Conservation (phyloP, 148 eudicot species). For the Agrostemma githago region DNA sequence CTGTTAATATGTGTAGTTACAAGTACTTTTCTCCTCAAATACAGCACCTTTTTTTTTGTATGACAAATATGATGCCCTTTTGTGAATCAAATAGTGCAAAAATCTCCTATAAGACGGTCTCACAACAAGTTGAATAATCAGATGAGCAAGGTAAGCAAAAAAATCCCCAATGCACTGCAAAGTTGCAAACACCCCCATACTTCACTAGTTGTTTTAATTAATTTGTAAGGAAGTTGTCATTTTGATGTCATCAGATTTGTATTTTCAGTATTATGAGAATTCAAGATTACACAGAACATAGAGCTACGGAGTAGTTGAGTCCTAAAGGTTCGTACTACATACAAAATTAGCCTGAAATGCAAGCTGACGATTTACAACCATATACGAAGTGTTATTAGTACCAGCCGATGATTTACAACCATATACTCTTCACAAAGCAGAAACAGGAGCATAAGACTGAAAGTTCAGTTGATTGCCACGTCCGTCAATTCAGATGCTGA, state of each 20-base stretch:
- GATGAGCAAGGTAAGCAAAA: too few relatives aligned
- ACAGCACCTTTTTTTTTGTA: background rate
- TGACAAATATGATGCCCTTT: background rate
- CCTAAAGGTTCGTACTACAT: background rate
- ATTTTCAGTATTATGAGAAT: too few relatives aligned
- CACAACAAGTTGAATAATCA: too few relatives aligned
- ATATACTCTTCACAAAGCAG: slow-evolving; percentile 6
- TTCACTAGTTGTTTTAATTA: too few relatives aligned
- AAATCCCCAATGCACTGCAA: too few relatives aligned
- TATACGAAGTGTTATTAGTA: background rate
- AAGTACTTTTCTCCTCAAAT: background rate
- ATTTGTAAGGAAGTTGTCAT: too few relatives aligned
- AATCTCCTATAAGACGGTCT: too few relatives aligned
- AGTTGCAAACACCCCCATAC: too few relatives aligned
- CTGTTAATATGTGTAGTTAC: slow-evolving; percentile 21
- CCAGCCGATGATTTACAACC: background rate
- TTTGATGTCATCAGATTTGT: too few relatives aligned
- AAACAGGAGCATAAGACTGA: background rate
- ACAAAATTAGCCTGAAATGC: slow-evolving; percentile 6
- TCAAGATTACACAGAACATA: background rate
- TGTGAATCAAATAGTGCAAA: background rate
- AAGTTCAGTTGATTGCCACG: slow-evolving; percentile 19
- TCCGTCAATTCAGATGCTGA: slow-evolving; percentile 24
- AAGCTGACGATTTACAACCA: background rate
- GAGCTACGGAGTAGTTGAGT: background rate